Evolutionary conservation across 371 early-diverging fungal genomes (phyloP).

Genomic region (Zopfochytrium polystomum): DNA sequence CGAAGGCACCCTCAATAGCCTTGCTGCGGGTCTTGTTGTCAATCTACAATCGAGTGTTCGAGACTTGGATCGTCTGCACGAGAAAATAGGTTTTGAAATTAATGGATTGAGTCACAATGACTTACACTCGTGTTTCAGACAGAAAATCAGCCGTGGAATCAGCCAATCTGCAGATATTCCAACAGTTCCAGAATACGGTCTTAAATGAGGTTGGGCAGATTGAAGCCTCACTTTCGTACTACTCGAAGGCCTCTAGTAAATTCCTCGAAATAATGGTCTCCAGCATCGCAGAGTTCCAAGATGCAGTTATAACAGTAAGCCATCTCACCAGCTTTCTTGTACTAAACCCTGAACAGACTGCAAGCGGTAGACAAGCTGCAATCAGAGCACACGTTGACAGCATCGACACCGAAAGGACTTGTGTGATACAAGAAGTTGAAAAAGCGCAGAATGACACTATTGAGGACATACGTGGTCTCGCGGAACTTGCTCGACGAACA

Average conservation of each 20-base stretch:
- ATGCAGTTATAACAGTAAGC: background rate
- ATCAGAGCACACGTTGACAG: too few species aligned
- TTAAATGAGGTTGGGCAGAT: slow-evolving; percentile 24
- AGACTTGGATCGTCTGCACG: slow-evolving; percentile 52
- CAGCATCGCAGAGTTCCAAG: background rate
- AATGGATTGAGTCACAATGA: background rate
- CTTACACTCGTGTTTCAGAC: slow-evolving; percentile 16
- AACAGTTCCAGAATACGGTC: slow-evolving; percentile 35
- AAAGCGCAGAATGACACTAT: too few species aligned
- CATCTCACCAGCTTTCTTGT: background rate
- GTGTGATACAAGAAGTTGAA: too few species aligned
- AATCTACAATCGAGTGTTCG: slow-evolving; percentile 45
- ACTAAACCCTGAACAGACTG: too few species aligned
- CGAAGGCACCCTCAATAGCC: slow-evolving; percentile 43
- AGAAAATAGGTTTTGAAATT: slow-evolving; percentile 47
- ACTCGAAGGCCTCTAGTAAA: background rate
- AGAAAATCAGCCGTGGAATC: slow-evolving; percentile 38
- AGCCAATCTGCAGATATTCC: slow-evolving; percentile 36
- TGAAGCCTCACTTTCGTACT: slow-evolving; percentile 9
- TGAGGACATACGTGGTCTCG: too few species aligned
- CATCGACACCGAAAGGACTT: too few species aligned
- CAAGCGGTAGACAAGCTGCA: too few species aligned
- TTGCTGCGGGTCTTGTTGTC: slow-evolving; percentile 45
- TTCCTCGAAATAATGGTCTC: background rate
- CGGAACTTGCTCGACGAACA: too few species aligned